phyloP scores from a whole-genome alignment of 1,284 basidiomycete genomes.

The Ustilago hordei region DNA sequence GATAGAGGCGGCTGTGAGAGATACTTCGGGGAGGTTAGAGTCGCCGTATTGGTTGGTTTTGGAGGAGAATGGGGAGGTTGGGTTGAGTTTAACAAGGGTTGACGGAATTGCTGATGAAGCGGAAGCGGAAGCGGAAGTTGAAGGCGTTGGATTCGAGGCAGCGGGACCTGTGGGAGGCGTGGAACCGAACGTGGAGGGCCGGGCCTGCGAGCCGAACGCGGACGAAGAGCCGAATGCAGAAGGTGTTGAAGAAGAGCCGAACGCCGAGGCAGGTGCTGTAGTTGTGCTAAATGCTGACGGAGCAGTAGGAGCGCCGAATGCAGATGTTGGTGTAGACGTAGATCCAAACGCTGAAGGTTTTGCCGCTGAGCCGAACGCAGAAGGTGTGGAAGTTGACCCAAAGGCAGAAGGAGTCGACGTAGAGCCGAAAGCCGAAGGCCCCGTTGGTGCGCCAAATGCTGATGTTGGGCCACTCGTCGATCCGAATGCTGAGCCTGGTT shows the following conservation, averaged over 20 bases:
- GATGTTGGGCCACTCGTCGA: slow-evolving; percentile 8
- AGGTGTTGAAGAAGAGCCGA: slow-evolving; percentile 9
- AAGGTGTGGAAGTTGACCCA: slow-evolving; percentile 6
- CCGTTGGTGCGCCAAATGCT: background rate
- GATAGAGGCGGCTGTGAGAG: slow-evolving; percentile 33
- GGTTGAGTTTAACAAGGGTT: slow-evolving; percentile 22
- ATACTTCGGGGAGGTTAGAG: slow-evolving; percentile 46
- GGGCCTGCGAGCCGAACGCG: slow-evolving; percentile 22
- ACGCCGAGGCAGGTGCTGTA: slow-evolving; percentile 8
- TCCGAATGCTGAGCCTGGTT: slow-evolving; percentile 23
- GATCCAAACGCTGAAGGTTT: slow-evolving; percentile 31
- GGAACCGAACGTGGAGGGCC: slow-evolving; percentile 25
- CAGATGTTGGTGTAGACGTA: slow-evolving; percentile 16
- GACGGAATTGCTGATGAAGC: slow-evolving; percentile 10
- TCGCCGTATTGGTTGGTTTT: slow-evolving; percentile 27
- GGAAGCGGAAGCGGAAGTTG: background rate
- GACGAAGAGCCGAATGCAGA: slow-evolving; percentile 24
- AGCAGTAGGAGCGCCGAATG: slow-evolving; percentile 20
- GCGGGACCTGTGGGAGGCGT: background rate
- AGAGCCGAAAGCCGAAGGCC: slow-evolving; percentile 10
- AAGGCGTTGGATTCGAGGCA: background rate
- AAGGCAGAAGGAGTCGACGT: slow-evolving; percentile 6
- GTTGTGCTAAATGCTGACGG: slow-evolving; percentile 26
- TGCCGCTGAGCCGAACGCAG: slow-evolving; percentile 24
- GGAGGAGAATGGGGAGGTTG: slow-evolving; percentile 23